Percentiles rank a stretch among this genome's conserved stretches.
phyloP scores from a whole-genome alignment of 2,329 filamentous ascomycete genomes.

The Aspergillus fischeri region DNA sequence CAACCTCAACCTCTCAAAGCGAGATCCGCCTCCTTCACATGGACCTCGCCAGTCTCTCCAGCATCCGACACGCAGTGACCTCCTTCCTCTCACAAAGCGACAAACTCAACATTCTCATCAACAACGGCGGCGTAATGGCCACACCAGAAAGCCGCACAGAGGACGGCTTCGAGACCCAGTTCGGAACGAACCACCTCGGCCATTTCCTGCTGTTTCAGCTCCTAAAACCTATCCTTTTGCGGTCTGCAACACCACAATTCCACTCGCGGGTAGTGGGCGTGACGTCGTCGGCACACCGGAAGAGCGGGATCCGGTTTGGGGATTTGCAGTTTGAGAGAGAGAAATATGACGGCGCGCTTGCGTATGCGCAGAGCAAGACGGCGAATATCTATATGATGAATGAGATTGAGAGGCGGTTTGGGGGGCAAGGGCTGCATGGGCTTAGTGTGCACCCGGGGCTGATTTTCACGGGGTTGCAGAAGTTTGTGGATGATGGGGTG shows the following conservation, averaged over 20 bases:
- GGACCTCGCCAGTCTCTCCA: slow-evolving; percentile 29
- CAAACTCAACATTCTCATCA: slow-evolving; percentile 7
- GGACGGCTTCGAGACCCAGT: slow-evolving; percentile 35
- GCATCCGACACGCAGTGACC: slow-evolving; percentile 20
- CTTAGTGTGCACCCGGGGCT: slow-evolving; percentile 45
- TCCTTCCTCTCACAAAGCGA: slow-evolving; percentile 1
- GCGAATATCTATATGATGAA: slow-evolving; percentile 50
- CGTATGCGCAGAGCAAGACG: slow-evolving; percentile 49
- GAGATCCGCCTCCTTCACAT: slow-evolving; percentile 30
- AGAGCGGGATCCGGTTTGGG: slow-evolving; percentile 20
- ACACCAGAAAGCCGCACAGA: neutral
- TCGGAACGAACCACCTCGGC: slow-evolving; percentile 33
- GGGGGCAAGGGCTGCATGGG: slow-evolving; percentile 40
- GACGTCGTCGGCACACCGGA: slow-evolving; percentile 43
- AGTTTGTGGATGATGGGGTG: slow-evolving; percentile 24
- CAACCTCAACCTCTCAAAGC: neutral
- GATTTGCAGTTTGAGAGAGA: slow-evolving; percentile 15
- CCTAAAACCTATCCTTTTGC: slow-evolving; percentile 13
- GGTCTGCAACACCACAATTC: slow-evolving; percentile 28
- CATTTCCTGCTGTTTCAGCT: slow-evolving; percentile 31
- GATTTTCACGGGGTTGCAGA: slow-evolving; percentile 33
- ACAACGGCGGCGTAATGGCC: slow-evolving; percentile 12
- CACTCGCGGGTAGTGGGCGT: slow-evolving; percentile 46
- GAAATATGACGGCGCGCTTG: slow-evolving; percentile 20
- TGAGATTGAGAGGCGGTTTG: slow-evolving; percentile 48